Base-by-base conservation (phyloP, 306 rosid genomes). In the Pterocarpus santalinus region DNA sequence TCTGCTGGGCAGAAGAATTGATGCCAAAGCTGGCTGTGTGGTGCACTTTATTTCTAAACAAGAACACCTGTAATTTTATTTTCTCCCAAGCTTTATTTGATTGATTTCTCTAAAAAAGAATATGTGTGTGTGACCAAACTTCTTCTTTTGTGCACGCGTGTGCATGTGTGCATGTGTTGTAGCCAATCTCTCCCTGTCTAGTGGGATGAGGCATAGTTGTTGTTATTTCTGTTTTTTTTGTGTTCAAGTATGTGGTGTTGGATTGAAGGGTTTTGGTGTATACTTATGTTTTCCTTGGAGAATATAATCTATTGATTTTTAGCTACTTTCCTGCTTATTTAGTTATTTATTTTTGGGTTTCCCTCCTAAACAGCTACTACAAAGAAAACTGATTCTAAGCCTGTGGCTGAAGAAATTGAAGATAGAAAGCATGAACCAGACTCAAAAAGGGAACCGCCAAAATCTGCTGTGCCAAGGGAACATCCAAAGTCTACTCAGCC, bases 401-500 rank as follows among this genome's bases (percentile, higher is more conserved):
- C 85, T 43, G 52, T 68, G 39, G 75, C 77, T 32, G 89, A 70
- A 79, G 86, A 88, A 80, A 71, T 71, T 77, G 88, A 84, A 64
- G 51, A 83, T 70, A 84, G 67, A 73, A 81, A 85, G 75, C 89
- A 77, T 47, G 78, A 64, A 32, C 72, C 72, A 39, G 56, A 78
- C 33, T 79, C 16, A 41, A 82, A 80, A 60, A 89, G 74, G 57
- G 82, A 61, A 81, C 75, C 58, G 5, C 61, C 33, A 44, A 72
- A 51, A 13, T 65, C 87, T 47, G 85, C 75, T 72, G 72, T 83
- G 69, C 60, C 83, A 73, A 87, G 80, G 62, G 72, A 47, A 72
- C 64, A 65, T n/a, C 9, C 32, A 51, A 78, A 60, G 51, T 69
- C 89, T 62, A 88, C 72, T 58, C 73, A 71, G 69, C 70, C 88